Evolutionary conservation across 2,329 filamentous ascomycete species (phyloP).

Genomic region (Cryphonectria naterciae): DNA sequence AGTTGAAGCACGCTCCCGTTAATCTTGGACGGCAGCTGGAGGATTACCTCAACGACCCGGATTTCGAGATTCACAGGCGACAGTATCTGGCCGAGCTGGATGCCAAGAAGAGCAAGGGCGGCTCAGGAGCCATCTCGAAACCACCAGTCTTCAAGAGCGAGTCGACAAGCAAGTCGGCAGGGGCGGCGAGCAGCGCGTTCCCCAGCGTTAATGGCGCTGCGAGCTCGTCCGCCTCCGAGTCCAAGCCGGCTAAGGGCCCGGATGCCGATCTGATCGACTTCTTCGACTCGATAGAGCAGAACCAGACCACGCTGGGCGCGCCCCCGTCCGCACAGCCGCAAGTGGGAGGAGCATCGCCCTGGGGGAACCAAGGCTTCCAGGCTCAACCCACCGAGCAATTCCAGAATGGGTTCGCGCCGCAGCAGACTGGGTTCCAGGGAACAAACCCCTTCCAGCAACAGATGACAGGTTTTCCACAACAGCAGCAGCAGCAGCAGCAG

Average conservation of each 20-base stretch:
- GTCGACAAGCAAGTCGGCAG: conserved; percentile 39
- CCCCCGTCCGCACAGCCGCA: conserved; percentile 46
- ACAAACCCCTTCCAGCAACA: conserved; percentile 50
- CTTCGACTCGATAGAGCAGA: conserved; percentile 86
- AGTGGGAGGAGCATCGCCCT: conserved; percentile 25
- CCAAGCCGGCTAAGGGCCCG: conserved; percentile 59
- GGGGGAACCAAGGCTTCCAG: conserved; percentile 38
- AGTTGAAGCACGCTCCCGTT: conserved; percentile 94
- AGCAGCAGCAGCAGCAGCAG: conserved; percentile 40
- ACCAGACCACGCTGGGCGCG: conserved; percentile 71
- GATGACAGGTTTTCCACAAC: conserved; percentile 39
- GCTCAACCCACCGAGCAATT: conserved; percentile 43
- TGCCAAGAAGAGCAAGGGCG: conserved; percentile 58
- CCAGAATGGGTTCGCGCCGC: conserved; percentile 46
- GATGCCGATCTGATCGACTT: conserved; percentile 88
- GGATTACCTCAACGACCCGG: conserved; percentile 91
- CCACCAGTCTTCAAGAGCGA: conserved; percentile 42
- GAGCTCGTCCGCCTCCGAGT: conserved; percentile 32
- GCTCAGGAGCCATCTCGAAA: conserved; percentile 37
- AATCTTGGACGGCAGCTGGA: conserved; percentile 88
- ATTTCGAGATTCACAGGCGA: conserved; percentile 90
- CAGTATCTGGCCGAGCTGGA: conserved; percentile 91
- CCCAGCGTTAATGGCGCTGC: conserved; percentile 42
- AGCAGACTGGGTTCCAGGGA: conserved; percentile 45
- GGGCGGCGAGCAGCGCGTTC: conserved; percentile 46